Conservation (phyloP, 2,329 filamentous ascomycete genomes). For the Diplodia seriata region DNA sequence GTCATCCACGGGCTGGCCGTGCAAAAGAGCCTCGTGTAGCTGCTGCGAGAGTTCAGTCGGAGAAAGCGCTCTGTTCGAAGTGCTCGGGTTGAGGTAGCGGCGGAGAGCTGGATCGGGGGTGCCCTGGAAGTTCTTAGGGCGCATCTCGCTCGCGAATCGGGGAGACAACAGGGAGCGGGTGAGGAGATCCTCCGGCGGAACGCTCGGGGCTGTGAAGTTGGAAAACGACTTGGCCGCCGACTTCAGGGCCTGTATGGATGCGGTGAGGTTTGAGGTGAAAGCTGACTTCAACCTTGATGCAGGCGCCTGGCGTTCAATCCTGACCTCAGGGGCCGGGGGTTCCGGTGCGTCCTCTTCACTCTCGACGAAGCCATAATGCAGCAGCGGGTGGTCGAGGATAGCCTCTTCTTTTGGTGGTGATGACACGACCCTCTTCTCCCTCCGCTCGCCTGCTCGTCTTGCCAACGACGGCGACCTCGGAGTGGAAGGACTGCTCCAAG, state of each 20-base stretch:
- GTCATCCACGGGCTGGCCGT: slow-evolving; percentile 38
- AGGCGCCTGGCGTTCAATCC: slow-evolving; percentile 34
- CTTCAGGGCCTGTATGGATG: slow-evolving; percentile 67
- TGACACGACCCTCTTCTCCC: slow-evolving; percentile 56
- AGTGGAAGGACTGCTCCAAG: slow-evolving; percentile 48
- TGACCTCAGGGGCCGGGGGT: slow-evolving; percentile 40
- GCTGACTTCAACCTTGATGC: slow-evolving; percentile 49
- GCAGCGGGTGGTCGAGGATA: slow-evolving; percentile 63
- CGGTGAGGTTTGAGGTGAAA: slow-evolving; percentile 69
- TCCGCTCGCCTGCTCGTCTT: slow-evolving; percentile 46
- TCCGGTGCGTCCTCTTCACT: slow-evolving; percentile 45
- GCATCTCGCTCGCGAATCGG: slow-evolving; percentile 65
- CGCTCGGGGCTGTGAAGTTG: slow-evolving; percentile 60
- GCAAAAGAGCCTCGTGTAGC: slow-evolving; percentile 47
- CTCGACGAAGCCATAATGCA: slow-evolving; percentile 47
- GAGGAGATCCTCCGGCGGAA: slow-evolving; percentile 65
- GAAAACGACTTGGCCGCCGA: slow-evolving; percentile 67
- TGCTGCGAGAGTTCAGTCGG: slow-evolving; percentile 49
- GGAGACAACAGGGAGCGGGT: slow-evolving; percentile 66
- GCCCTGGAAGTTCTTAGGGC: slow-evolving; percentile 61
- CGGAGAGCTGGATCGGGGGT: slow-evolving; percentile 64
- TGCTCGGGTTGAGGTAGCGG: slow-evolving; percentile 66
- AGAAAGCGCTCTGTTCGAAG: slow-evolving; percentile 41
- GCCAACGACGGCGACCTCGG: slow-evolving; percentile 39
- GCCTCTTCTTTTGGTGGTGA: slow-evolving; percentile 61